These are phyloP conservation scores for Vitis labrusca DNA, from an alignment of 164 flowering plant species.

Conservation along the genomic window DNA sequence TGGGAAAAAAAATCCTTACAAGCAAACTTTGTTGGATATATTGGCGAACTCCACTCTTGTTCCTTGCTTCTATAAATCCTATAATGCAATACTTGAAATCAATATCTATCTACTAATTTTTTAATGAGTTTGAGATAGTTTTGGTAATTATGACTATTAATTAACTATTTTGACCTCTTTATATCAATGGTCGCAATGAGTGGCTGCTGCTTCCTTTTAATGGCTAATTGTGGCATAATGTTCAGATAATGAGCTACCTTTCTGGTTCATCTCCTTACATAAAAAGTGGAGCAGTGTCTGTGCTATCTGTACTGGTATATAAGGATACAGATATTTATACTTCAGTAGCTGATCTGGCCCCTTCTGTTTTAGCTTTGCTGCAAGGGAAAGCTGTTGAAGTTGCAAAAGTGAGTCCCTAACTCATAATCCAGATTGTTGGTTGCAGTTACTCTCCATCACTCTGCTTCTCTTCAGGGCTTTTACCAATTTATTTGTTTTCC, in stretches of 20 bases:
- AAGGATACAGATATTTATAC: conserved; percentile 53
- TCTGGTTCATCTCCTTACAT: conserved; percentile 87
- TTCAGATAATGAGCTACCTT: conserved; percentile 82
- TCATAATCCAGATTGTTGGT: background rate
- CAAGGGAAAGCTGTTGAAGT: conserved; percentile 68
- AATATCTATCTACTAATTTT: background rate
- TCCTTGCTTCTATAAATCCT: background rate
- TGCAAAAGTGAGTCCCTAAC: conserved; percentile 56
- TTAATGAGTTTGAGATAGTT: too few relatives aligned
- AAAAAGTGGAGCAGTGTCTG: conserved; percentile 91
- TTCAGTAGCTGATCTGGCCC: conserved; percentile 62
- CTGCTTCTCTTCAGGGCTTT: too few relatives aligned
- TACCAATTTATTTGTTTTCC: too few relatives aligned
- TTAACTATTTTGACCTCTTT: background rate
- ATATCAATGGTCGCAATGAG: background rate
- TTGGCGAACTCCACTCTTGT: too few relatives aligned
- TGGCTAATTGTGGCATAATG: conserved; percentile 8
- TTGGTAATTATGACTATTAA: background rate
- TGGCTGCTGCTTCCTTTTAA: conserved; percentile 1
- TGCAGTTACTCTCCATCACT: background rate
- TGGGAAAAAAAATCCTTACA: too few relatives aligned
- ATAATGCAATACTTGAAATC: background rate
- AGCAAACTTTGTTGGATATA: too few relatives aligned
- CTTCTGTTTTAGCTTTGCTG: conserved; percentile 66
- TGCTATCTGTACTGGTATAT: conserved; percentile 74